A percentile compares a stretch with the other conserved stretches of the same genome.
Evolutionary conservation across 1,139 yeast species (phyloP).

Genomic region (Suhomyces anneliseae): DNA sequence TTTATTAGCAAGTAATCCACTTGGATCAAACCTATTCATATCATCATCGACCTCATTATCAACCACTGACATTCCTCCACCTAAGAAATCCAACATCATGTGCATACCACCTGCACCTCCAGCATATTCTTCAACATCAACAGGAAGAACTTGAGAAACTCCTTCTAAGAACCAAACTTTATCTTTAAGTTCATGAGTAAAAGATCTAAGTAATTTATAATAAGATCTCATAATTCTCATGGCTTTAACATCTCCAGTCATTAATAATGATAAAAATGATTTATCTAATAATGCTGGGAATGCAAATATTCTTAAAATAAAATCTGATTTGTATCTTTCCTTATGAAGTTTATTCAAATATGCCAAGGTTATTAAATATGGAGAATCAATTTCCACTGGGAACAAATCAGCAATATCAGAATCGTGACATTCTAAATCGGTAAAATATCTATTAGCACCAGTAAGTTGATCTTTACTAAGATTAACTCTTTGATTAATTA

Average conservation of each 20-base stretch:
- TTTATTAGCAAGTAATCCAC: conserved; percentile 39
- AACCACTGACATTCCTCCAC: conserved; percentile 62
- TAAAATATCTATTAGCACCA: conserved; percentile 35
- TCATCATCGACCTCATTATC: conserved; percentile 42
- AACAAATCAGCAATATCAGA: conserved; percentile 80
- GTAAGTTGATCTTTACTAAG: conserved; percentile 16
- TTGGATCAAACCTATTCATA: conserved; percentile 47
- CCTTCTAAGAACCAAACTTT: conserved; percentile 95
- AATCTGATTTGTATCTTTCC: conserved; percentile 82
- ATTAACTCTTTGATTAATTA: conserved; percentile 52
- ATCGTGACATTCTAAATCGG: conserved; percentile 81
- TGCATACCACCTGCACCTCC: conserved; percentile 88
- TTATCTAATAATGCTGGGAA: conserved; percentile 91
- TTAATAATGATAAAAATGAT: conserved; percentile 68
- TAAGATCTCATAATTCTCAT: conserved; percentile 89
- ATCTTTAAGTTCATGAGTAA: conserved; percentile 84
- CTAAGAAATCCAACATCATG: conserved; percentile 84
- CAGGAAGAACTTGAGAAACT: conserved; percentile 80
- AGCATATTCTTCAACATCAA: conserved; percentile 77
- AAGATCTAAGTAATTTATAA: conserved; percentile 75
- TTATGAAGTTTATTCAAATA: conserved; percentile 80
- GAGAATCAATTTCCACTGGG: conserved; percentile 81
- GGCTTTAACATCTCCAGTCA: conserved; percentile 82
- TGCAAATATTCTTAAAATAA: conserved; percentile 83
- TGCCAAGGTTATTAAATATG: conserved; percentile 82